Conservation (phyloP, 106 monocot species). For the Dendrobium officinale region DNA sequence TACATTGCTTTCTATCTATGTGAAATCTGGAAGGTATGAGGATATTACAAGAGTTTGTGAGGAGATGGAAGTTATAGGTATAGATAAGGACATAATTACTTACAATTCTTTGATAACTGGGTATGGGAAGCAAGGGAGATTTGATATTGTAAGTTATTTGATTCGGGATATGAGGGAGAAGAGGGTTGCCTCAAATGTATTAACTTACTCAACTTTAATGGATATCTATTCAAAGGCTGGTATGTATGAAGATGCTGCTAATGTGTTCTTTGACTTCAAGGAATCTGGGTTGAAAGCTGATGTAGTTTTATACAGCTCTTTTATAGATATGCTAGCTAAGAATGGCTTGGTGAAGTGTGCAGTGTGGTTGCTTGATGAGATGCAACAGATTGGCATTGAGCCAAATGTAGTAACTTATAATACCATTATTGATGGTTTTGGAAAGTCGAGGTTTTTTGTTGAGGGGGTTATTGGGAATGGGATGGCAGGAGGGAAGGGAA, state of each 20-base stretch:
- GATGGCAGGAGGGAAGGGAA: conserved; percentile 10
- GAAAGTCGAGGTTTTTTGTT: conserved; percentile 39
- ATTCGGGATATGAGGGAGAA: conserved; percentile 63
- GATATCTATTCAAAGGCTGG: conserved; percentile 95
- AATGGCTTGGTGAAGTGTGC: conserved; percentile 87
- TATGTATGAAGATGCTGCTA: conserved; percentile 73
- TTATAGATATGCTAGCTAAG: conserved; percentile 82
- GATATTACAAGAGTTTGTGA: conserved; percentile 54
- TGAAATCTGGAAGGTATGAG: conserved; percentile 69
- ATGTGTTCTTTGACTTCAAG: conserved; percentile 72
- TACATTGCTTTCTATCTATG: conserved; percentile 80
- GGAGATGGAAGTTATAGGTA: conserved; percentile 66
- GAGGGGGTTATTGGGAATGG: conserved; percentile 16
- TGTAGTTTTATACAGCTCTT: conserved; percentile 87
- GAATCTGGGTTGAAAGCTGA: conserved; percentile 78
- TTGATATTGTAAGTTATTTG: conserved; percentile 57
- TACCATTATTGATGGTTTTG: conserved; percentile 86
- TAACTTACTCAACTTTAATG: conserved; percentile 92
- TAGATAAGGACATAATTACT: conserved; percentile 83
- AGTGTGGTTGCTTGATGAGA: conserved; percentile 84
- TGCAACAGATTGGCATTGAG: conserved; percentile 62
- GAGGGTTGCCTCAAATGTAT: conserved; percentile 51
- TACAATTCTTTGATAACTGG: conserved; percentile 96
- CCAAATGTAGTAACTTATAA: conserved; percentile 99
- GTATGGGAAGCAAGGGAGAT: conserved; percentile 88